Evolutionary conservation across 169 alveolate genomes (phyloP), one percentile per base, ranked within the genome.

Genomic region (Cryptosporidium canis): DNA sequence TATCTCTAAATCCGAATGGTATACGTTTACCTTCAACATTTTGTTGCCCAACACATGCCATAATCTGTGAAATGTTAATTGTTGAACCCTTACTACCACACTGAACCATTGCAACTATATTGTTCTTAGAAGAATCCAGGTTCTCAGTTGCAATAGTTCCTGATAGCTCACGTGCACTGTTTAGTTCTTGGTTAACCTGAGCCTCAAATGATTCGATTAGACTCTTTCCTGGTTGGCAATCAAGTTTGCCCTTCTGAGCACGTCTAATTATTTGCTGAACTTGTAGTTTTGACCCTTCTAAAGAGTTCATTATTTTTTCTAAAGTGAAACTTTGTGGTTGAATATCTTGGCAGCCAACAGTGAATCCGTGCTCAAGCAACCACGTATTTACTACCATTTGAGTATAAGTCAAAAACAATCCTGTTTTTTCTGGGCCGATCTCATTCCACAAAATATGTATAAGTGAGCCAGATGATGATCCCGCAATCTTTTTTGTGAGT

Each of bases 11-110:
- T 29, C 99, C 99, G 83, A 97, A 97, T 41, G 99, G 99, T 77
- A 99, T 97, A 66, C 99, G 97, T 83, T 98, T 98, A n/a, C 99
- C 99, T 92, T 99, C 99, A 6, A 99, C 99, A 92, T 99, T 98
- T 95, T 99, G 99, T 92, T 99, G 99, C 0, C 99, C 99, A 21
- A 99, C 99, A 90, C 99, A 98, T 31, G 99, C 99, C 92, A 98
- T 98, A 90, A 99, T 98, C 95, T 96, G 95, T 92, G 99, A 94
- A 90, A 97, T 97, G 94, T 98, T 98, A 41, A 98, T 96, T 11
- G 97, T 95, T 77, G 98, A 93, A 24, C 99, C 99, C 92, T 98
- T 98, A 35, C 99, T 94, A 0, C 99, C 99, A 55, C 99, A 97
- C 72, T 95, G 93, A 27, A 97, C 99, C 99, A 98, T 98, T 31